These are phyloP conservation scores for Pythium vanterpoolii DNA, from an alignment of 352 stramenopile genomes.

Conservation along the genomic window DNA sequence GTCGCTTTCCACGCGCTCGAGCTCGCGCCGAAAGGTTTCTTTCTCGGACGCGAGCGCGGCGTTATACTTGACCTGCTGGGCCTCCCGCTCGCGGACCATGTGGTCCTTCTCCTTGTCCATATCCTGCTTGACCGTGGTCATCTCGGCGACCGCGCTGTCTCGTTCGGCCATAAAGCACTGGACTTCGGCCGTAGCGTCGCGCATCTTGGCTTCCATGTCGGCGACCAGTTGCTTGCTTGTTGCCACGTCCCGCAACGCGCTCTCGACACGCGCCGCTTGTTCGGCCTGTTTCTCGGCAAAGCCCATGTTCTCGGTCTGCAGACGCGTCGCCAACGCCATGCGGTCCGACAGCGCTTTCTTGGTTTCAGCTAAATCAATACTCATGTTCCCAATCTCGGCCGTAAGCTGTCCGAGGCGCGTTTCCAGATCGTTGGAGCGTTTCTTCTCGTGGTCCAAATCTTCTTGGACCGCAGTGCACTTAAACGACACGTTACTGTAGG, in stretches of 20 bases:
- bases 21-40: conserved; percentile 42
- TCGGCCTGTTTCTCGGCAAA: conserved; percentile 79
- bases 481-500: conserved; percentile 28
- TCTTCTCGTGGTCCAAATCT: conserved; percentile 35
- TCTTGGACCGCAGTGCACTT: conserved; percentile 31
- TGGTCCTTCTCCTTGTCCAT: conserved; percentile 45
- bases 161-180: conserved; percentile 44
- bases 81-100: conserved; percentile 32
- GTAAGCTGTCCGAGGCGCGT: conserved; percentile 48
- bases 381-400: conserved; percentile 57
- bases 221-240: conserved; percentile 38
- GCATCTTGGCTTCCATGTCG: conserved; percentile 53
- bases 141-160: conserved; percentile 39
- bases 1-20: conserved; percentile 68
- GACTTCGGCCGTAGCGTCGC: conserved; percentile 51
- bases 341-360: conserved; percentile 84
- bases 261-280: conserved; percentile 71
- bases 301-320: conserved; percentile 85
- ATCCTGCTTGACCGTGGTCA: conserved; percentile 28
- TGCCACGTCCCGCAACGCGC: conserved; percentile 53
- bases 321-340: conserved; percentile 70
- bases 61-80: conserved; percentile 27
- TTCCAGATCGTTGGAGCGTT: conserved; percentile 46
- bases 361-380: conserved; percentile 69
- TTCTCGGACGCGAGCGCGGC: conserved; percentile 37